Percentiles rank a stretch among this genome's conserved stretches.
These are phyloP conservation scores for Capsicum rhomboideum DNA, from an alignment of 257 asterid genomes.

Conservation along the genomic window DNA sequence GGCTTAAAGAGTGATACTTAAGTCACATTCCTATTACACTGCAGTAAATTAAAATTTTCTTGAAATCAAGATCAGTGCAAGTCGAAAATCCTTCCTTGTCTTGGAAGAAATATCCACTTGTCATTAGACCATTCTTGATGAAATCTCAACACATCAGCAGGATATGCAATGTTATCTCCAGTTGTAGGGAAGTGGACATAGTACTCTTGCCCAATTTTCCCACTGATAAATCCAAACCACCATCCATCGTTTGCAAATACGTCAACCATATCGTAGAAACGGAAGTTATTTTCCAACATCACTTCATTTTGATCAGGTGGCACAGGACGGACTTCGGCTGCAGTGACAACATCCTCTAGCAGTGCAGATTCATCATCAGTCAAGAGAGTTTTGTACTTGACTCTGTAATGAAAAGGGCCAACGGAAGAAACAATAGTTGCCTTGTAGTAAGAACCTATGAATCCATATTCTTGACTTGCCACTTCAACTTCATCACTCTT, in stretches of 20 bases:
- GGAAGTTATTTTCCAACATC: neutral
- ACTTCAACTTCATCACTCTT: neutral
- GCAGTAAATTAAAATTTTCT: neutral
- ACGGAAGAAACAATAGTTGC: neutral
- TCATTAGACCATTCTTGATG: conserved; percentile 12
- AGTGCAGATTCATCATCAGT: neutral
- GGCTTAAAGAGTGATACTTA: too few relatives aligned
- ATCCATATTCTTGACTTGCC: neutral
- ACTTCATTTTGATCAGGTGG: neutral
- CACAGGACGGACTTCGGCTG: neutral
- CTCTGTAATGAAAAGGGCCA: neutral
- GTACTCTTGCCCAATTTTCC: neutral
- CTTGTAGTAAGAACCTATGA: neutral
- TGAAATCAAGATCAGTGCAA: neutral
- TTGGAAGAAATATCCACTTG: neutral
- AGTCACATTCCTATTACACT: neutral
- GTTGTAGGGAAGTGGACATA: conserved; percentile 6
- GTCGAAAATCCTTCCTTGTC: neutral
- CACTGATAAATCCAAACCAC: conserved; percentile 10
- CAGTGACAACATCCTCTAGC: neutral
- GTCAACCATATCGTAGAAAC: neutral
- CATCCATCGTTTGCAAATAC: conserved; percentile 9
- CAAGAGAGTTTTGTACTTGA: conserved; percentile 1
- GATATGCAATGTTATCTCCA: conserved; percentile 7
- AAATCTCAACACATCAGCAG: neutral